Evolutionary conservation across 176 grass and related monocot species (phyloP), one percentile per base, ranked within the genome.

Genomic region (Ensete ventricosum): DNA sequence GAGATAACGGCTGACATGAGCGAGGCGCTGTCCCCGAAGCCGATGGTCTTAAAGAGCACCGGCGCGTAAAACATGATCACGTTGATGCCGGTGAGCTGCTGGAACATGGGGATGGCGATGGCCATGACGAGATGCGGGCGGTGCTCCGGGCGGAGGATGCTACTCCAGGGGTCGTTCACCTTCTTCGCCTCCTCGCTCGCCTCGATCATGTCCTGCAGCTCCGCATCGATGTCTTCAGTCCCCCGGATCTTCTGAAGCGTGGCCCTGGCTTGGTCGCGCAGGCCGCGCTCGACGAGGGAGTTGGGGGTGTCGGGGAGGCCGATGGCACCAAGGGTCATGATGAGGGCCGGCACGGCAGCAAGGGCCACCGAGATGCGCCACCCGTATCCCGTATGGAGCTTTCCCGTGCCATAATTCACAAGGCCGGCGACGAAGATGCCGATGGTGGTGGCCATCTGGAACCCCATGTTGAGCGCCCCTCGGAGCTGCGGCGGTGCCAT

Each of bases 1-100:
- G 81, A 69, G 64, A 82, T 82, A n/a, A 82, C 73, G 13, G 73
- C 73, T 9, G 54, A 66, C 79, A 81, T 69, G 29, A 69, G 29
- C 13, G 67, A 69, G 14, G 67, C 67, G 67, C 67, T 50, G 67
- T 23, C 50, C n/a, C 85, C 85, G 88, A 90, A 87, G 0, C 88
- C 84, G 8, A 90, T 84, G 10, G 88, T 90, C 9, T 90, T 62
- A 76, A 90, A 87, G 8, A 90, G 88, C 58, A 90, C 88, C 0
- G 88, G 88, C 3, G 88, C 88, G 88, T 87, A 90, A 84, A 90
- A 90, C 88, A 90, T 90, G 84, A 90, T 87, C 26, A 87, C 88
- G 84, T 90, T 90, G 88, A 90, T 90, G 2, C 88, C 88, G 0
- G 88, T 87, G 0, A 90, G 88, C 84, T 90, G 88, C 84, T 86